Conservation (phyloP, 192 early-diverging fungal genomes). For the Rhizophagus sp. region DNA sequence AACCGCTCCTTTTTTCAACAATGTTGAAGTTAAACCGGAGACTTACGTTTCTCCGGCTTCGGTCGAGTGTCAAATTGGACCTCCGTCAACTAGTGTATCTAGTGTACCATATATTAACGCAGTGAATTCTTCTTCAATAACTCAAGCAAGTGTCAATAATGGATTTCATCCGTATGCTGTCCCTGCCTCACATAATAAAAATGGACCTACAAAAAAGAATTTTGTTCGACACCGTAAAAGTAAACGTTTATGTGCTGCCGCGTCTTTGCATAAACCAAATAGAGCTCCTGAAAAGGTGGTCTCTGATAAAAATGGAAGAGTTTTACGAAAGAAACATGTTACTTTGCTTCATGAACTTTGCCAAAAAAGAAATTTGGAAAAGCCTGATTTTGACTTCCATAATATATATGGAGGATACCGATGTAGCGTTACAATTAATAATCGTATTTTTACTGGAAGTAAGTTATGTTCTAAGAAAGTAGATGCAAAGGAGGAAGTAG, state of each 20-base stretch:
- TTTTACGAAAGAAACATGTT: conserved; percentile 15
- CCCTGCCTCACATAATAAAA: background rate
- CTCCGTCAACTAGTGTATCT: background rate
- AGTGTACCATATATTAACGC: background rate
- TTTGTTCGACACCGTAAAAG: background rate
- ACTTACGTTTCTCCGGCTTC: background rate
- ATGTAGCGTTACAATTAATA: background rate
- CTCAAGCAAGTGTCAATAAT: background rate
- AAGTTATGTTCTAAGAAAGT: conserved; percentile 12
- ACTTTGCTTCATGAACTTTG: conserved; percentile 12
- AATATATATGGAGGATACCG: conserved; percentile 11
- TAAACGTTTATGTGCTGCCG: background rate
- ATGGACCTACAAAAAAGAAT: background rate
- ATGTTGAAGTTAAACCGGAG: background rate
- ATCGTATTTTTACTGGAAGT: background rate
- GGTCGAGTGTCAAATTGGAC: background rate
- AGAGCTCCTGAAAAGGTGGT: background rate
- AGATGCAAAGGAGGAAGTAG: conserved; percentile 27
- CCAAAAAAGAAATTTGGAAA: background rate
- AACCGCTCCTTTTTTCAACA: background rate
- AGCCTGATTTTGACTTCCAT: background rate
- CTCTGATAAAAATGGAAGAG: background rate
- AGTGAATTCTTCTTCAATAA: background rate
- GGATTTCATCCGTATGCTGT: background rate
- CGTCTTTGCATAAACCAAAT: background rate